These are phyloP conservation scores for Penicillium bovifimosum DNA, from an alignment of 495 filamentous ascomycete species.

Conservation along the genomic window DNA sequence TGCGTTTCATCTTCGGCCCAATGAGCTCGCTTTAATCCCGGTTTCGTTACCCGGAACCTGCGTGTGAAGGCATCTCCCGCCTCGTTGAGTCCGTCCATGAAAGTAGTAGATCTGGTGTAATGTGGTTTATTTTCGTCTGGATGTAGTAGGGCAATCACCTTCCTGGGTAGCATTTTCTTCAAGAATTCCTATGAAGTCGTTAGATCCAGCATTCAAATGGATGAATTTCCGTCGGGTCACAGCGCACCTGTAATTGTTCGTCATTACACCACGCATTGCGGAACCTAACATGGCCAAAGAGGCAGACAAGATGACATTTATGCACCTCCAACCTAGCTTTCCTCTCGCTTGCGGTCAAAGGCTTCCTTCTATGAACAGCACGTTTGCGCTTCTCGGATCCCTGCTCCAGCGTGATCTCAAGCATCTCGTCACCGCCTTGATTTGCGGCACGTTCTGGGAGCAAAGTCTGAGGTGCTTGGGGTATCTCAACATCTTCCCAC, in stretches of 20 bases:
- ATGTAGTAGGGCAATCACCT: slow-evolving; percentile 56
- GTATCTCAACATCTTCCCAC: slow-evolving; percentile 66
- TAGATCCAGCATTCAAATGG: background rate
- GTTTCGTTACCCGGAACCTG: slow-evolving; percentile 62
- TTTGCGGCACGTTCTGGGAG: slow-evolving; percentile 14
- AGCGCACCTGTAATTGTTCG: slow-evolving; percentile 51
- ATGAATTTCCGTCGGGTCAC: background rate
- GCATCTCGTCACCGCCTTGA: slow-evolving; percentile 30
- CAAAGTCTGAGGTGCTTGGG: slow-evolving; percentile 30
- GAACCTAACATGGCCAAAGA: slow-evolving; percentile 65
- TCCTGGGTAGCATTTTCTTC: slow-evolving; percentile 53
- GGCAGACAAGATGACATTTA: slow-evolving; percentile 78
- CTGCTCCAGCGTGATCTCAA: slow-evolving; percentile 56
- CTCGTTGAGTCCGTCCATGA: slow-evolving; percentile 72
- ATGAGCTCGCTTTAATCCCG: slow-evolving; percentile 62
- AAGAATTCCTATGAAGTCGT: slow-evolving; percentile 41
- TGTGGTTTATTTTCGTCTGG: slow-evolving; percentile 60
- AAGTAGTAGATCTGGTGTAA: slow-evolving; percentile 62
- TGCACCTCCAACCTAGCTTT: slow-evolving; percentile 69
- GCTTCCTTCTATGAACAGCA: slow-evolving; percentile 45
- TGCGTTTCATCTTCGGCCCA: slow-evolving; percentile 64
- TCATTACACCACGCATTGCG: slow-evolving; percentile 92
- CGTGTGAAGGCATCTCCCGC: slow-evolving; percentile 59
- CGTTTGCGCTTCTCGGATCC: slow-evolving; percentile 35
- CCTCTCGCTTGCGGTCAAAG: slow-evolving; percentile 64